Conservation (phyloP, 1,139 yeast species). For the Yueomyces sp. region DNA sequence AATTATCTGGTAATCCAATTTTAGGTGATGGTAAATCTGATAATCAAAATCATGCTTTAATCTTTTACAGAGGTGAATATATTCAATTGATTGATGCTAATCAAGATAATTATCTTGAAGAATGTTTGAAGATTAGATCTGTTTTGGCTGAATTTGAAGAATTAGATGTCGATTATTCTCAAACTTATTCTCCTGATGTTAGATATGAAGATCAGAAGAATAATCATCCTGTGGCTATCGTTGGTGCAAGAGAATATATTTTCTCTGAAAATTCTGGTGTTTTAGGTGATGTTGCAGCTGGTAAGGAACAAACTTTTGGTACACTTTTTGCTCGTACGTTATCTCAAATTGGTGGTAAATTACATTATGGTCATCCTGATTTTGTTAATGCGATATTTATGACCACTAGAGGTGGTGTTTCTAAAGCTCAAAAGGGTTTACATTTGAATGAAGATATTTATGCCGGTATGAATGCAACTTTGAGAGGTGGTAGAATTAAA, state of each 20-base stretch:
- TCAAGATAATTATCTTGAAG: constrained; percentile 96
- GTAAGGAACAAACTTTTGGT: constrained; percentile 99
- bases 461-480: constrained; percentile 96
- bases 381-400: constrained; percentile 86
- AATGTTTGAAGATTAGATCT: constrained; percentile 94
- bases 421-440: constrained; percentile 96
- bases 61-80: constrained; percentile 98
- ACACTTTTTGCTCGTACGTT: constrained; percentile 94
- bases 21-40: constrained; percentile 99
- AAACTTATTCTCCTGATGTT: constrained; percentile 56
- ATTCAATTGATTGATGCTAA: constrained; percentile 96
- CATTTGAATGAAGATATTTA: constrained; percentile 98
- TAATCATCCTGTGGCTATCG: constrained; percentile 85
- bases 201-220: constrained; percentile 34
- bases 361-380: constrained; percentile 99
- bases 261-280: constrained; percentile 98
- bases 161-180: constrained; percentile 72
- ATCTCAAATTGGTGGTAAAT: constrained; percentile 97
- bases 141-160: constrained; percentile 97
- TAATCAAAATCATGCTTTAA: constrained; percentile 93
- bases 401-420: constrained; percentile 99
- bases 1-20: constrained; percentile 96
- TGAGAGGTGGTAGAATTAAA: constrained; percentile 98
- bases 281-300: constrained; percentile 98
- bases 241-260: constrained; percentile 98